Base-by-base conservation (phyloP, 441 rosid species). In the Pelargonium citronellum region DNA sequence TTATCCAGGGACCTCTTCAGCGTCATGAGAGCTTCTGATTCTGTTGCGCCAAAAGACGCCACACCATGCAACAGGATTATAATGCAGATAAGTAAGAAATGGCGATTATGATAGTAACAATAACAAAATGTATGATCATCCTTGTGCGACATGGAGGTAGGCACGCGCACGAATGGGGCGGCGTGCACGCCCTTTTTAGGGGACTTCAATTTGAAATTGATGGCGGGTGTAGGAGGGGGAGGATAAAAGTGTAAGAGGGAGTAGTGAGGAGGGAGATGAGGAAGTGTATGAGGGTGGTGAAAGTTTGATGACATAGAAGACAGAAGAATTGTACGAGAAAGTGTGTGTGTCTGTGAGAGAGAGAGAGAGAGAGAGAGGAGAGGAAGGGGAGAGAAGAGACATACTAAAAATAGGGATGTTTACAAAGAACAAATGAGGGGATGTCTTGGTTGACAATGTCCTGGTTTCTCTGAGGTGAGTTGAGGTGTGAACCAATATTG, bases 1-100 rank as follows among this genome's bases (percentile, higher is more conserved):
- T 86, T 81, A 0, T 62, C 69, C 17, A 94, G 70, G 5, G 86
- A 75, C 4, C 73, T 69, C 83, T 78, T 91, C 76, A 94, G 91
- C 57, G 57, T 79, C 15, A 91, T 34, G 44, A 94, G 94, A 6
- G 78, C 65, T 10, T 86, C 88, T 1, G 78, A 70, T 30, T 90
- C 92, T 4, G 55, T 15, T 5, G 60, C 73, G 0, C 72, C 80
- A 27, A 44, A 73, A 2, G 87, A 79, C 61, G 67, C 10, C 8
- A 15, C 75, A 3, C 58, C 10, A 0, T 47, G 55, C 13, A 47
- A 2, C 13, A 47, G 12, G 55, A 47, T 12, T 12, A 47, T 12
- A 16, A 47, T 12, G 15, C 55, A 47, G 5, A 47, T 12, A 4
- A 47, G n/a, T 1, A 47, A 47, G 55, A 47, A 47, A 12, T 47